Conservation (phyloP, 257 asterid species). For the Solanum gandarillasii region DNA sequence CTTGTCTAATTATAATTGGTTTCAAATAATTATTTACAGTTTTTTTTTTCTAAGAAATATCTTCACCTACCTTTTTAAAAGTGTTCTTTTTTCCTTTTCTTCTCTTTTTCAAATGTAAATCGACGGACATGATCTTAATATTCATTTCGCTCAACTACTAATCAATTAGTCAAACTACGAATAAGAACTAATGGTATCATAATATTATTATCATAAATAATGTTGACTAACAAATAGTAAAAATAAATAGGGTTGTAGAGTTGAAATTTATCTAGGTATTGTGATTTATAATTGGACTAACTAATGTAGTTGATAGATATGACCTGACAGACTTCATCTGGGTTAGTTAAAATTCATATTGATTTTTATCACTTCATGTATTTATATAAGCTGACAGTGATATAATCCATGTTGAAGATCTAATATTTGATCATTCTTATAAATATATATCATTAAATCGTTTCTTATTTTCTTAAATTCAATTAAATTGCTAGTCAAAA, state of each 20-base stretch:
- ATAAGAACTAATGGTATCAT: not conserved
- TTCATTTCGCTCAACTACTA: too few relatives aligned
- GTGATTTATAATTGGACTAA: not conserved
- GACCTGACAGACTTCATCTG: not conserved
- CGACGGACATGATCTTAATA: not conserved
- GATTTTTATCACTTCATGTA: not conserved
- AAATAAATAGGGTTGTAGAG: too few relatives aligned
- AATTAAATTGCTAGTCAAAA: not conserved
- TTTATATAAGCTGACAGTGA: not conserved
- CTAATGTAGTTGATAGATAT: not conserved
- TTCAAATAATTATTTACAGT: not conserved
- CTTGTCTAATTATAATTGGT: not conserved
- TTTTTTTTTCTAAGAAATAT: not conserved
- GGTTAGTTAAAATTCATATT: not conserved
- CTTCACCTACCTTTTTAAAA: not conserved
- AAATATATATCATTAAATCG: not conserved
- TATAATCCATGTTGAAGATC: not conserved
- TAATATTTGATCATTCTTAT: not conserved
- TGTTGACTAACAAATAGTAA: not conserved
- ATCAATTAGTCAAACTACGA: not conserved
- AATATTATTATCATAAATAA: not conserved
- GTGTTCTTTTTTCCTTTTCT: not conserved
- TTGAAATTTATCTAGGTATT: not conserved
- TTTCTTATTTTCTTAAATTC: not conserved
- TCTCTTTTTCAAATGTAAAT: not conserved